These are phyloP conservation scores for Stentor roeselii DNA, from an alignment of 73 alveolate species.

Conservation along the genomic window DNA sequence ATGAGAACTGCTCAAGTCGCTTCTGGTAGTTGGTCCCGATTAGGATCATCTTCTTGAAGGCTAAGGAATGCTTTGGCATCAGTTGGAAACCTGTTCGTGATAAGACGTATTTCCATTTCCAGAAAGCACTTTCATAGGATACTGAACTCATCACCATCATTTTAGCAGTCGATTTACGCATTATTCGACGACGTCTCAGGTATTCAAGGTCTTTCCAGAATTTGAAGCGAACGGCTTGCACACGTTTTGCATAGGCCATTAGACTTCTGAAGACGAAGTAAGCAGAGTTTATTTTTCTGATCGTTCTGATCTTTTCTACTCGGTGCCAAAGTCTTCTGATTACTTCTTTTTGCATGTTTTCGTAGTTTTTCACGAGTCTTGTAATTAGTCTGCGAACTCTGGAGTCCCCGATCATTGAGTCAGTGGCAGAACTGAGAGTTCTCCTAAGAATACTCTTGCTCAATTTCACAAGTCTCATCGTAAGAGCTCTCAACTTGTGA, in stretches of 20 bases:
- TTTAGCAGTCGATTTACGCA: background rate
- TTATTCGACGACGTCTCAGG: background rate
- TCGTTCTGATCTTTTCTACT: background rate
- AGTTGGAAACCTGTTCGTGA: background rate
- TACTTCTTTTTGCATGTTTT: background rate
- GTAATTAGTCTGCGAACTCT: background rate
- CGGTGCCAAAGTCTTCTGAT: background rate
- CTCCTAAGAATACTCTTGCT: background rate
- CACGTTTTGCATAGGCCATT: background rate
- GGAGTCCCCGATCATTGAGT: background rate
- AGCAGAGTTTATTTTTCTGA: conserved; percentile 16
- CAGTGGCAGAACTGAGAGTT: background rate
- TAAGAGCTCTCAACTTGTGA: background rate
- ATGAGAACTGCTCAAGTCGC: conserved; percentile 7
- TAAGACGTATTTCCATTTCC: conserved; percentile 14
- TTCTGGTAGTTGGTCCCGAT: background rate
- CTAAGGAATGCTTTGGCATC: background rate
- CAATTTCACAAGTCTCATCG: background rate
- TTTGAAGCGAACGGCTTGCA: background rate
- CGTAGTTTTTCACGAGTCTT: background rate
- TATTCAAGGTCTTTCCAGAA: background rate
- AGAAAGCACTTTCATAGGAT: conserved; percentile 2
- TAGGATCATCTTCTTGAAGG: background rate
- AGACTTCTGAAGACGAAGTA: conserved; percentile 11
- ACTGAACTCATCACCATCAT: background rate